Base-by-base conservation (phyloP, 2,329 filamentous ascomycete species). In the Peltaster fructicola region DNA sequence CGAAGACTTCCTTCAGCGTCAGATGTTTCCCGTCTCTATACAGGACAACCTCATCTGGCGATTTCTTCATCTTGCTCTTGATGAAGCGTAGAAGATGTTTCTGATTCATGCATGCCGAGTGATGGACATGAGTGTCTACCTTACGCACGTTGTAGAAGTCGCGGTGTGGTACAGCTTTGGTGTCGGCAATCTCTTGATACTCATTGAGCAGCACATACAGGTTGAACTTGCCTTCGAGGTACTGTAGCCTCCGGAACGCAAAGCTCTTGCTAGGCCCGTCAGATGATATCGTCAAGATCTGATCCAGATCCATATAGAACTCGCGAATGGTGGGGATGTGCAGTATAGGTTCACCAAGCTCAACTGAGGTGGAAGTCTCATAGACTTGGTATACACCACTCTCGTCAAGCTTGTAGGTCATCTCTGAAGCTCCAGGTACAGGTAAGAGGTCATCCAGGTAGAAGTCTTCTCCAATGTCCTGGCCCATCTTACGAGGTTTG, bases 31-130 rank as follows among this genome's bases (percentile, higher is more conserved):
- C 85, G 50, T 98, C 88, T 45, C 88, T 69, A 51, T 73, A 90
- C 21, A 98, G 65, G 5, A 98, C 88, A 15, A 88, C 71, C 54
- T 98, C 88, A 43, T 95, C 79, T 0, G 84, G 82, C 10, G 69
- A 88, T 53, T 92, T 98, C 65, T 93, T 95, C 81, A 98, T 93
- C 57, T 98, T 98, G 54, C 82, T 92, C 56, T 98, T 98, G 60
- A 98, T 98, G 54, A 98, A 98, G 27, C 88, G 80, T 32, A 98
- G 60, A 29, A 98, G 57, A 63, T 98, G 88, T 55, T 98, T 98
- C 53, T 98, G 88, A 47, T 98, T 98, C 88, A 98, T 98, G 50
- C 88, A 98, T 13, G 88, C 88, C 9, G 88, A 98, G 52, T 98
- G 88, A 48, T 98, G 88, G 40, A 98, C 88, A 63, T 98, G 88